Evolutionary conservation across 495 filamentous ascomycete genomes (phyloP), one percentile per base, ranked within the genome.

Genomic region (Penicillium desertorum): DNA sequence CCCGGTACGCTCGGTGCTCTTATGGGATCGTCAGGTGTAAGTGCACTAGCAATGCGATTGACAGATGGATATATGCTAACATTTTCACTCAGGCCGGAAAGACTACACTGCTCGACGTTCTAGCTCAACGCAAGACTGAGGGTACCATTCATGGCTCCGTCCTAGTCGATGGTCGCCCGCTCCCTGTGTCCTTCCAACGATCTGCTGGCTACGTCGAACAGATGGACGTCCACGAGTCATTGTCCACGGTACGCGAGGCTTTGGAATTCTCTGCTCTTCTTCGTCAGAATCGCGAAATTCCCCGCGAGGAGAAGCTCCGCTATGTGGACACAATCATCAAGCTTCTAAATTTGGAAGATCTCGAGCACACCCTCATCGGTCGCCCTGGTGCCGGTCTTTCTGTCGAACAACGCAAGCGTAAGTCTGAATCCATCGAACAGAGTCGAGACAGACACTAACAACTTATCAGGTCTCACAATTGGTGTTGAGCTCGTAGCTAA

Each of bases 71-170:
- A 23, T 23, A 23, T 23, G 23, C 23, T 23, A 23, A 23, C 23
- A 23, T 23, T 23, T 23, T 23, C 4, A 23, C 23, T 23, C 23
- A 23, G 14, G 83, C 82, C 8, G 82, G 82, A 23, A 86, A 86
- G 49, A 86, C 83, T 9, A 86, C 82, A 0, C 65, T 86, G 16
- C 64, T 79, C 5, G 73, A 79, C 56, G 72, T 76, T 11, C 61
- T 79, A 37, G 71, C 71, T 9, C 86, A 87, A 57, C 84, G 91
- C 63, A 90, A 87, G 43, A 88, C 87, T 0, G 89, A 90, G 78
- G 91, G 91, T 65, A 87, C 92, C 3, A 90, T 96, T 53, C 82
- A 80, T 5, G 91, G 91, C 22, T 86, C 91, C 51, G 88, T 93
- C 79, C 69, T 93, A 11, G 89, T 96, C 11, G 88, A 94, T 60